phyloP scores from a whole-genome alignment of 352 stramenopile species.

The Peronospora destructor region DNA sequence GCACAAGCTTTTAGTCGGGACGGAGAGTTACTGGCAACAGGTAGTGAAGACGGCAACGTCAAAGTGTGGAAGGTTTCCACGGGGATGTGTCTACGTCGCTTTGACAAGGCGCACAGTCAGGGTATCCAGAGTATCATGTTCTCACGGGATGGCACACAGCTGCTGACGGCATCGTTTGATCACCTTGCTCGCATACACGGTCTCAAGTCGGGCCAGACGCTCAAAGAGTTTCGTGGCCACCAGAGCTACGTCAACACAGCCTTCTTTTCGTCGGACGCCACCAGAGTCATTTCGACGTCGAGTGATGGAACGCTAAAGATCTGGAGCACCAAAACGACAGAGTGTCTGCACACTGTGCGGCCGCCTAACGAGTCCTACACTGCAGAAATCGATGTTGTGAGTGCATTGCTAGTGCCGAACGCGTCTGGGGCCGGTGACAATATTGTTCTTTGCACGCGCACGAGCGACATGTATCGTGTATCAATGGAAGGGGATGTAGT shows the following conservation, averaged over 20 bases:
- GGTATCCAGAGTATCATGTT: constrained; percentile 86
- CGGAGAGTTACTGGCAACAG: constrained; percentile 82
- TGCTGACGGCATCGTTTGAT: constrained; percentile 88
- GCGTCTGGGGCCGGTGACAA: constrained; percentile 38
- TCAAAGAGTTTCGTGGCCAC: constrained; percentile 93
- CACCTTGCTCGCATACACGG: constrained; percentile 89
- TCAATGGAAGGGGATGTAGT: constrained; percentile 59
- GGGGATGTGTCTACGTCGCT: constrained; percentile 86
- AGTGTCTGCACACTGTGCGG: constrained; percentile 72
- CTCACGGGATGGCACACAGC: constrained; percentile 84
- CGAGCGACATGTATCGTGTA: constrained; percentile 73
- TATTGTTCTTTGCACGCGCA: constrained; percentile 85
- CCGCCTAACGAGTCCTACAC: constrained; percentile 41
- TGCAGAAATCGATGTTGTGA: constrained; percentile 76
- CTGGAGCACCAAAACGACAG: constrained; percentile 83
- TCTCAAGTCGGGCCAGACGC: constrained; percentile 83
- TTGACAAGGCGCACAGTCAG: constrained; percentile 75
- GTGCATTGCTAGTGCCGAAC: constrained; percentile 52
- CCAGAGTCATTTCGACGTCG: constrained; percentile 78
- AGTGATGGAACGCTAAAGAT: constrained; percentile 90
- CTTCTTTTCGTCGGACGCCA: constrained; percentile 67
- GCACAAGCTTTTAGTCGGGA: constrained; percentile 85
- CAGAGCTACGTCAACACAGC: constrained; percentile 89
- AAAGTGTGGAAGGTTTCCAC: constrained; percentile 91
- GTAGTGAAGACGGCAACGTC: constrained; percentile 78